phyloP scores from a whole-genome alignment of 108 stramenopile species.

The Stephanodiscus triporus region DNA sequence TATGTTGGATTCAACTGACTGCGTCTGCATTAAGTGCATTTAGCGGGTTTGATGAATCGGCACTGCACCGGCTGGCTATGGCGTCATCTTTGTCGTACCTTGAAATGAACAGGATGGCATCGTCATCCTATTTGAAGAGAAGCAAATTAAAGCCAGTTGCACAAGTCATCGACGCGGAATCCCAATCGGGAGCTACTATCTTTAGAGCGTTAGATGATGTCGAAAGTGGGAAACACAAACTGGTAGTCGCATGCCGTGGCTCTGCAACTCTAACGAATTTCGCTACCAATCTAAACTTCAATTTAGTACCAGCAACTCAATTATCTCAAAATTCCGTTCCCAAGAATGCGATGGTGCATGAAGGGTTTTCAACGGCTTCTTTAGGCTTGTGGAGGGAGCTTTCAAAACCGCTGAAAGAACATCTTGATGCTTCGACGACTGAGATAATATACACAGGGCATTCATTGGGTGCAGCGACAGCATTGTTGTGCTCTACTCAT shows the following conservation, averaged over 20 bases:
- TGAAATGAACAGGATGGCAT: slow-evolving; percentile 52
- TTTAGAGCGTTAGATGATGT: slow-evolving; percentile 23
- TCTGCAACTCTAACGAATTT: slow-evolving; percentile 59
- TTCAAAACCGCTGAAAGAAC: slow-evolving; percentile 25
- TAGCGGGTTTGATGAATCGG: slow-evolving; percentile 2
- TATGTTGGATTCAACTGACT: slow-evolving; percentile 2
- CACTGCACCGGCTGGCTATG: slow-evolving; percentile 48
- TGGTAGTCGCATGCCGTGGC: slow-evolving; percentile 66
- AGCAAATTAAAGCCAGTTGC: slow-evolving; percentile 43
- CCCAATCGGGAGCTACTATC: slow-evolving; percentile 64
- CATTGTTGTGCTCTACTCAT: slow-evolving; percentile 55
- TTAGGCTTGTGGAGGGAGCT: slow-evolving; percentile 58
- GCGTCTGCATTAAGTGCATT: slow-evolving; percentile 11
- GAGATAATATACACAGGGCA: slow-evolving; percentile 46
- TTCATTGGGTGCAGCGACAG: slow-evolving; percentile 47
- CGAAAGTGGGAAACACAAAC: slow-evolving; percentile 3
- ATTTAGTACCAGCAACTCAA: slow-evolving; percentile 46
- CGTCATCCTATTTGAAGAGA: slow-evolving; percentile 52
- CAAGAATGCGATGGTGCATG: slow-evolving; percentile 42
- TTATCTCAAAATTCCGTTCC: slow-evolving; percentile 24
- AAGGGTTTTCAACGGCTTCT: slow-evolving; percentile 62
- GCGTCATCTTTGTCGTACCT: slow-evolving; percentile 70
- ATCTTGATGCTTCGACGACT: slow-evolving; percentile 3
- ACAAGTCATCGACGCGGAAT: slow-evolving; percentile 60
- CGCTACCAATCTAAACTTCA: slow-evolving; percentile 59